phyloP scores from a whole-genome alignment of 1,284 basidiomycete species.

The Athelia sp. region DNA sequence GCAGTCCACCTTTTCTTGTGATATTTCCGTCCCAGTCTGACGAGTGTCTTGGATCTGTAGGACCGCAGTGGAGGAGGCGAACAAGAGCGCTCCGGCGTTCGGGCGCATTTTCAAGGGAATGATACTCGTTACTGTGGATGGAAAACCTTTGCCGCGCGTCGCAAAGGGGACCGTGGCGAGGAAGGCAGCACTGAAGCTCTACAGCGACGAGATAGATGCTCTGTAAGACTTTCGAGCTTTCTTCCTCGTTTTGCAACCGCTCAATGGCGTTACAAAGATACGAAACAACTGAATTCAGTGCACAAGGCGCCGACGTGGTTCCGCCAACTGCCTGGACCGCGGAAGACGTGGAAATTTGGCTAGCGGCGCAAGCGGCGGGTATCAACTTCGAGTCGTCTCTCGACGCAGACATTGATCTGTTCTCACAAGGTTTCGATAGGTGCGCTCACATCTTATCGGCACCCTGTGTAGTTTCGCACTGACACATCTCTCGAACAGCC shows the following conservation, averaged over 20 bases:
- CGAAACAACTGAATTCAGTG: constrained; percentile 19
- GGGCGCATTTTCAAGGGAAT: constrained; percentile 38
- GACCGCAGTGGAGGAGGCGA: constrained; percentile 35
- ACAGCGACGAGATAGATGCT: constrained; percentile 28
- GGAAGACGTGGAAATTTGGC: constrained; percentile 20
- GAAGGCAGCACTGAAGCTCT: constrained; percentile 27
- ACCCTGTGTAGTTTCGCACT: too few relatives aligned
- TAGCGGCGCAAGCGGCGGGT: constrained; percentile 20
- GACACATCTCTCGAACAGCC: too few relatives aligned
- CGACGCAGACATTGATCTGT: constrained; percentile 22
- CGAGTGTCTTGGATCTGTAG: constrained; percentile 15
- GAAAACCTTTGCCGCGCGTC: constrained; percentile 30
- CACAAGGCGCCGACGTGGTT: constrained; percentile 9
- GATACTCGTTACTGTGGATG: constrained; percentile 25
- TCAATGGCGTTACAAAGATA: constrained; percentile 15
- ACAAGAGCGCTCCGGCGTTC: constrained; percentile 29
- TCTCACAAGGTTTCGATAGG: constrained; percentile 37
- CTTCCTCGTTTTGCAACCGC: neutral
- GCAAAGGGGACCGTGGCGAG: constrained; percentile 33
- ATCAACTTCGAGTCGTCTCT: constrained; percentile 15
- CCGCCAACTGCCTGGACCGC: constrained; percentile 21
- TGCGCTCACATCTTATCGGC: constrained; percentile 10
- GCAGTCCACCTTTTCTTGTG: neutral
- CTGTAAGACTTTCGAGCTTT: constrained; percentile 20
- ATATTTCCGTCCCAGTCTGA: too few relatives aligned